Conservation (phyloP, 208 protist species). For the Trypanosoma cruzi region DNA sequence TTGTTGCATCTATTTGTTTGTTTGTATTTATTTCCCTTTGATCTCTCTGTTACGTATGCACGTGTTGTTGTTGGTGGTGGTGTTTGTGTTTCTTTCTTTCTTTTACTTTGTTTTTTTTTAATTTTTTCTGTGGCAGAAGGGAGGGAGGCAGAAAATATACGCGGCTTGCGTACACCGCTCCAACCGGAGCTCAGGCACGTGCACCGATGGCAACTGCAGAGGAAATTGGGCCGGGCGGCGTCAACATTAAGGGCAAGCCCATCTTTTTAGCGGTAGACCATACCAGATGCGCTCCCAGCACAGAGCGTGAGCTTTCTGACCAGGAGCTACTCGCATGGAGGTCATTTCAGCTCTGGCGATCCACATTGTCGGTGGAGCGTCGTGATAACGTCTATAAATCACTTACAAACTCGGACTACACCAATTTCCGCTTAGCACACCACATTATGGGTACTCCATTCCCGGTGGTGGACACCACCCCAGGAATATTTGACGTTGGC, state of each 20-base stretch:
- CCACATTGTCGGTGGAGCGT: constrained; percentile 72
- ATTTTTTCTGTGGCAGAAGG: neutral
- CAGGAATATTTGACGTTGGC: constrained; percentile 48
- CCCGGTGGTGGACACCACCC: constrained; percentile 64
- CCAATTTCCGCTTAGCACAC: constrained; percentile 76
- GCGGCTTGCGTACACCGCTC: neutral
- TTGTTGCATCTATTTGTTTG: neutral
- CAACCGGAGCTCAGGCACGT: neutral
- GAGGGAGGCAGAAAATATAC: neutral
- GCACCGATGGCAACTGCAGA: constrained; percentile 27
- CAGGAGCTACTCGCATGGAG: constrained; percentile 90
- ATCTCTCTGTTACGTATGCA: neutral
- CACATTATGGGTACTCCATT: constrained; percentile 87
- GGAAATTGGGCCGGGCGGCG: constrained; percentile 61
- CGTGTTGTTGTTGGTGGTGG: neutral
- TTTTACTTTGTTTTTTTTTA: neutral
- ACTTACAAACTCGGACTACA: constrained; percentile 82
- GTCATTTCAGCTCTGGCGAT: constrained; percentile 87
- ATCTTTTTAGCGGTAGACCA: constrained; percentile 84
- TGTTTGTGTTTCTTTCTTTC: neutral
- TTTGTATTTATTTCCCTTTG: neutral
- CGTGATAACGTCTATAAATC: constrained; percentile 78
- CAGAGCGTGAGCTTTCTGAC: constrained; percentile 78
- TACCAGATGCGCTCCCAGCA: constrained; percentile 59
- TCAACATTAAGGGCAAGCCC: constrained; percentile 54